Evolutionary conservation across 2,329 filamentous ascomycete species (phyloP), one percentile per base, ranked within the genome.

Genomic region (Aspergillus pseudoglaucus): DNA sequence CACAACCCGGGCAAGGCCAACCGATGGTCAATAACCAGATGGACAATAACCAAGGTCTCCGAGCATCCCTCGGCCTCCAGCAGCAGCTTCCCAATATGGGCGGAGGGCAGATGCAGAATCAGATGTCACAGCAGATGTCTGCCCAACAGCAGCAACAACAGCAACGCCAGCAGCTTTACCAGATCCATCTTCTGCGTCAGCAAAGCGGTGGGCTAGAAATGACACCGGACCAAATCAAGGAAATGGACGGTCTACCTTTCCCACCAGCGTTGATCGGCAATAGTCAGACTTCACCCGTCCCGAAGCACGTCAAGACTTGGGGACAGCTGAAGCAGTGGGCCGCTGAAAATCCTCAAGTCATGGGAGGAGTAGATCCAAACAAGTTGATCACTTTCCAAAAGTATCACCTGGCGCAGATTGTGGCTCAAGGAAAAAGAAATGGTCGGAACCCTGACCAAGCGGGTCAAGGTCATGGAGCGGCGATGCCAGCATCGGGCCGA

Each of bases 291-390:
- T 59, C 64, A 22, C 61, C 67, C 15, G 57, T 79, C 8, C 78
- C 79, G 5, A 73, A 72, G 23, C 63, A 75, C 10, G 66, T 82
- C 20, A 76, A 72, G 54, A 75, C 72, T 2, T 83, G 80, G 80
- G 73, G 73, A 7, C 75, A 80, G 47, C 65, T 83, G 6, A 82
- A 81, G 60, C 65, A 75, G 45, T 79, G 77, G 68, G 73, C 74
- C 14, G 57, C 60, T 23, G 65, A 73, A 39, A 80, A 80, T 47
- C 65, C 67, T 14, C 65, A 67, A 42, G 63, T 67, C 4, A 53
- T 75, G 42, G 70, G 68, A 15, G 67, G 65, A 8, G 65, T 68
- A 3, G 71, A 69, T 40, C 46, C 71, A 15, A 54, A 65, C 5
- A 75, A 69, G 46, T 54, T 78, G 12, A 56, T 65, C 46, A 60